A percentile compares a stretch with the other conserved stretches of the same genome.
Conservation (phyloP, 2,329 filamentous ascomycete species). For the Rhynchosporium secalis region DNA sequence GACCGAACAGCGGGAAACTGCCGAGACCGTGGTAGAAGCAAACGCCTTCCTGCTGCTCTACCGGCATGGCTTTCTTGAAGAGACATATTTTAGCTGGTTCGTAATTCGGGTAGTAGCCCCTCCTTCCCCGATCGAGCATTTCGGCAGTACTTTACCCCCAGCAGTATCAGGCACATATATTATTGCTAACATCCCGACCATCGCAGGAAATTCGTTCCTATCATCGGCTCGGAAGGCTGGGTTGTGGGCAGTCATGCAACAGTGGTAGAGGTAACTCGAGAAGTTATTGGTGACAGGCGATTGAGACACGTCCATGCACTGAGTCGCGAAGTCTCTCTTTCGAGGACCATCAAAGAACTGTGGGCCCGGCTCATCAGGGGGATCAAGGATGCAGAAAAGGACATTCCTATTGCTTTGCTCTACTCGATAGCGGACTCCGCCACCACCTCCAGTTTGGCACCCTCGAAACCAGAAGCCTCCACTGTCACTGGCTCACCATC, state of each 20-base stretch:
- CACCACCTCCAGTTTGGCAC: background rate
- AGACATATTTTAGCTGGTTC: constrained; percentile 42
- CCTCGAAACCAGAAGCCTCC: background rate
- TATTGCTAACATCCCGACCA: no score
- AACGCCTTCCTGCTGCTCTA: constrained; percentile 38
- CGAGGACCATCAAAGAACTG: constrained; percentile 39
- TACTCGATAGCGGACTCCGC: constrained; percentile 35
- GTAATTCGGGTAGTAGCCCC: no score
- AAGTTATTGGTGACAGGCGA: constrained; percentile 42
- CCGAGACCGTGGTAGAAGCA: constrained; percentile 30
- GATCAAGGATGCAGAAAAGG: constrained; percentile 33
- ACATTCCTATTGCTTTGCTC: constrained; percentile 38
- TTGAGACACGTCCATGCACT: constrained; percentile 42
- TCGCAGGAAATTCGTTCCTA: constrained; percentile 41
- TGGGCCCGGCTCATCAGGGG: constrained; percentile 36
- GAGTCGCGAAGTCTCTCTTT: constrained; percentile 36
- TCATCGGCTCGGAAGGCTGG: constrained; percentile 42
- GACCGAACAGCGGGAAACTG: constrained; percentile 33
- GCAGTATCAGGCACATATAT: no score
- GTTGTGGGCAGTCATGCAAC: constrained; percentile 26
- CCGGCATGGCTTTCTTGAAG: constrained; percentile 40
- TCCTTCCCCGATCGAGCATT: no score
- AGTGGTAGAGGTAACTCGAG: constrained; percentile 41
- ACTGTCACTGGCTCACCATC: background rate
- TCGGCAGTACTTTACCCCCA: no score